A percentile compares a stretch with the other conserved stretches of the same genome.
phyloP scores from a whole-genome alignment of 2,329 filamentous ascomycete species.

The Bretziella fagacearum region DNA sequence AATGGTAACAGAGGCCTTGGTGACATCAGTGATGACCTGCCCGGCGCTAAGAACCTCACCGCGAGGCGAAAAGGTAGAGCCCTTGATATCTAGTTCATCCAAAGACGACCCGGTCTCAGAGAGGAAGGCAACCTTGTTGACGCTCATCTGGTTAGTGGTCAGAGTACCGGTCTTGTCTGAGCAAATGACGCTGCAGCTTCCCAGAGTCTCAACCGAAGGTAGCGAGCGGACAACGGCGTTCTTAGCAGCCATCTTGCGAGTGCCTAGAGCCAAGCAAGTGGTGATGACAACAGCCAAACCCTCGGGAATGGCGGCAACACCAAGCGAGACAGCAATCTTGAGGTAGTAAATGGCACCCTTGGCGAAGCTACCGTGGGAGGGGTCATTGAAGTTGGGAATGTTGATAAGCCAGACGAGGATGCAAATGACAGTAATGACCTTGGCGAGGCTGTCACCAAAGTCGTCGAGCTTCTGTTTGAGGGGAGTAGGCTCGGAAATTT shows the following conservation, averaged over 20 bases:
- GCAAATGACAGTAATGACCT: constrained; percentile 96
- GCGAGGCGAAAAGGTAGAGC: constrained; percentile 77
- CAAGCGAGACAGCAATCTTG: constrained; percentile 96
- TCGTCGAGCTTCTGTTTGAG: constrained; percentile 98
- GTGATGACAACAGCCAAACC: constrained; percentile 96
- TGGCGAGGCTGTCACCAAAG: constrained; percentile 88
- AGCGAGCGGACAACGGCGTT: constrained; percentile 93
- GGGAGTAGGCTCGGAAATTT: constrained; percentile 94
- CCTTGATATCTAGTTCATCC: constrained; percentile 77
- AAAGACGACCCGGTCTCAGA: constrained; percentile 55
- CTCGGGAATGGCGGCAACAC: constrained; percentile 93
- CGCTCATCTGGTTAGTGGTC: constrained; percentile 99
- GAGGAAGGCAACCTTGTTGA: constrained; percentile 79
- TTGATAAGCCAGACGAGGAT: constrained; percentile 97
- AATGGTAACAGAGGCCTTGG: constrained; percentile 57
- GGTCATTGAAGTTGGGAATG: constrained; percentile 90
- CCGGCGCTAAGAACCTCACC: constrained; percentile 56
- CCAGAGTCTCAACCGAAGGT: constrained; percentile 91
- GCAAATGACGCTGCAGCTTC: constrained; percentile 98
- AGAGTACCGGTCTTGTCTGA: constrained; percentile 98
- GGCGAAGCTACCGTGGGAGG: constrained; percentile 78
- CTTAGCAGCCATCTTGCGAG: constrained; percentile 96
- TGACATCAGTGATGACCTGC: constrained; percentile 49
- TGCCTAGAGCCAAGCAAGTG: constrained; percentile 91
- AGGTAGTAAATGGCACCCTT: constrained; percentile 99